These are phyloP conservation scores for Aspergillus bombycis DNA, from an alignment of 2,329 filamentous ascomycete species.

Conservation along the genomic window DNA sequence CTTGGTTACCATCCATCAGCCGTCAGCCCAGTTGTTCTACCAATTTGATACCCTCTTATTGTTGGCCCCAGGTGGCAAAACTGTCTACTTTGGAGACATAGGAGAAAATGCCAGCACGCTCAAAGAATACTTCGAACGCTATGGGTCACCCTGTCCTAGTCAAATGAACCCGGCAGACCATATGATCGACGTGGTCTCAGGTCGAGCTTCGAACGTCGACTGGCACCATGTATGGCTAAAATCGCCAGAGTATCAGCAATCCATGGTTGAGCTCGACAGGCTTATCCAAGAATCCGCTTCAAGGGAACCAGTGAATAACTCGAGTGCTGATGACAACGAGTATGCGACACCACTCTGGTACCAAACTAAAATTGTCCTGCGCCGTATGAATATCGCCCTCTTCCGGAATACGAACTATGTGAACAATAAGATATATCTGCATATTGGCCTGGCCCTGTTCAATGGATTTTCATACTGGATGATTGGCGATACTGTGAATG, in stretches of 20 bases:
- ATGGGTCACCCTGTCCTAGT: constrained; percentile 65
- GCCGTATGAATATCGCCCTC: constrained; percentile 66
- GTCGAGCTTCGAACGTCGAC: constrained; percentile 53
- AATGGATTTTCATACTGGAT: constrained; percentile 66
- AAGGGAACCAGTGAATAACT: constrained; percentile 39
- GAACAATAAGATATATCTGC: constrained; percentile 64
- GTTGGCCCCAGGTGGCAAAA: constrained; percentile 67
- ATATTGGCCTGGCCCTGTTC: constrained; percentile 55
- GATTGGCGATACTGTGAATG: constrained; percentile 63
- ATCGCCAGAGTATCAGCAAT: constrained; percentile 60
- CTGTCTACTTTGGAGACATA: constrained; percentile 70
- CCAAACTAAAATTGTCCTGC: constrained; percentile 68
- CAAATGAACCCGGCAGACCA: constrained; percentile 65
- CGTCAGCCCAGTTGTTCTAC: constrained; percentile 66
- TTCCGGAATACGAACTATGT: constrained; percentile 70
- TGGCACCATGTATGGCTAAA: constrained; percentile 74
- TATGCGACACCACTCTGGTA: constrained; percentile 67
- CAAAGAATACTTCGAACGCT: constrained; percentile 67
- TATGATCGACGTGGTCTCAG: constrained; percentile 55
- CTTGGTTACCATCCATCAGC: constrained; percentile 72
- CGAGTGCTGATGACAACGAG: constrained; percentile 44
- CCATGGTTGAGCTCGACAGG: constrained; percentile 65
- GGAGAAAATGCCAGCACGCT: constrained; percentile 66
- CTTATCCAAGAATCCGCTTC: constrained; percentile 56
- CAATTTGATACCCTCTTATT: constrained; percentile 72